These are phyloP conservation scores for Ananas comosus DNA, from an alignment of 176 grass and related monocot genomes.

Conservation along the genomic window DNA sequence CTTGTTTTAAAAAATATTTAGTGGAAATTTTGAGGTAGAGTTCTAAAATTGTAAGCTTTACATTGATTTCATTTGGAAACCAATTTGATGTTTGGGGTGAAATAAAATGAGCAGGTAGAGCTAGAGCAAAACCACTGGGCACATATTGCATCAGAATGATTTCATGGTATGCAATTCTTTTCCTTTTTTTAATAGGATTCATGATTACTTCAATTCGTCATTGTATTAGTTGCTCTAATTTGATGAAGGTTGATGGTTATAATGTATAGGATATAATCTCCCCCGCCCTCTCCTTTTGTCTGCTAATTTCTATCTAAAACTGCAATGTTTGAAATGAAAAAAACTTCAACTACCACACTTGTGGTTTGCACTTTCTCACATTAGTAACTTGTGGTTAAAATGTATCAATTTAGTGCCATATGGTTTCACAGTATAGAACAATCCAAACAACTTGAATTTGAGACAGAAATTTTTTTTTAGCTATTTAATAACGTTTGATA, in stretches of 20 bases:
- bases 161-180: conserved; percentile 43
- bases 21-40: neutral
- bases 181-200: neutral
- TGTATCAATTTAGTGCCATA: no score
- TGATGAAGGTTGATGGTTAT: neutral
- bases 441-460: no score
- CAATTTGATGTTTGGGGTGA: neutral
- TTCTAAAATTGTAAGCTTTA: neutral
- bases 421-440: no score
- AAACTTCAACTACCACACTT: no score
- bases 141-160: conserved; percentile 93
- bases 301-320: no score
- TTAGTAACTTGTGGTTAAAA: no score
- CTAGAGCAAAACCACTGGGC: conserved; percentile 95
- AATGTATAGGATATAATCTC: neutral
- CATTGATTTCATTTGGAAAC: neutral
- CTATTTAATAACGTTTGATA: no score
- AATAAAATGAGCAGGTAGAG: conserved; percentile 43
- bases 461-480: no score
- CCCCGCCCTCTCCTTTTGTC: no score
- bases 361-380: no score
- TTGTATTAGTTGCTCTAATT: neutral
- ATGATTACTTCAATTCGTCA: neutral
- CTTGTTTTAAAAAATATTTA: neutral
- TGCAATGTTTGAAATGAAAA: no score